Conservation (phyloP, 768 basidiomycete species). For the Hypsizygus marmoreus region DNA sequence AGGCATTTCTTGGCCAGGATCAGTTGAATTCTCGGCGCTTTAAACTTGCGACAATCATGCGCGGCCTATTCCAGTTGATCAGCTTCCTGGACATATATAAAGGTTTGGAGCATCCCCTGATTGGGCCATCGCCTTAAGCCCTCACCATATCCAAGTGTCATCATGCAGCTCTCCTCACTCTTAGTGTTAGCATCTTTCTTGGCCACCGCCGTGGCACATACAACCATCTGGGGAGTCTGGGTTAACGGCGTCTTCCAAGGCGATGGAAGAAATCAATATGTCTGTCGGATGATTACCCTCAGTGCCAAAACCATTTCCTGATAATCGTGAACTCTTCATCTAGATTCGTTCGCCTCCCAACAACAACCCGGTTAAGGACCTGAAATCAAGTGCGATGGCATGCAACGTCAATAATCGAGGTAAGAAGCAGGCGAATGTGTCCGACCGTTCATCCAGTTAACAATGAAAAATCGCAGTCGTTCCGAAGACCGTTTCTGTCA, state of each 20-base stretch:
- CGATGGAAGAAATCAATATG: conserved; percentile 32
- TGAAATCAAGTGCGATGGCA: conserved; percentile 28
- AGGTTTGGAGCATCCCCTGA: no score
- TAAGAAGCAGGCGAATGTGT: conserved; percentile 5
- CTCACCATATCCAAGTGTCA: neutral
- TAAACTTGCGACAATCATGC: conserved; percentile 15
- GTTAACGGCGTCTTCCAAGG: conserved; percentile 39
- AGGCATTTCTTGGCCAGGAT: neutral
- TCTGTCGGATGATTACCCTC: conserved; percentile 12
- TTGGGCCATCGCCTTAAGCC: no score
- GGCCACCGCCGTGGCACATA: conserved; percentile 28
- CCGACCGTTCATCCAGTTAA: neutral
- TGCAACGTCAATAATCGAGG: conserved; percentile 37
- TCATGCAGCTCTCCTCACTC: conserved; percentile 25
- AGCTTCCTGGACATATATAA: neutral
- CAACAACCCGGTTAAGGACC: conserved; percentile 38
- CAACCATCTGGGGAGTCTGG: conserved; percentile 38
- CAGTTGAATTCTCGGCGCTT: neutral
- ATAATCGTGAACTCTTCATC: neutral
- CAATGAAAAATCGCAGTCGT: conserved; percentile 21
- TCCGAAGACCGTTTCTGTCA: conserved; percentile 28
- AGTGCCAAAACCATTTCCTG: neutral
- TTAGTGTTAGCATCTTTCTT: conserved; percentile 24
- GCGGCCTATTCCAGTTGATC: neutral
- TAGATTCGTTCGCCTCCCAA: conserved; percentile 39